Evolutionary conservation across 805 yeast species (phyloP), one percentile per base, ranked within the genome.

Genomic region (Wickerhamomyces pijperi): DNA sequence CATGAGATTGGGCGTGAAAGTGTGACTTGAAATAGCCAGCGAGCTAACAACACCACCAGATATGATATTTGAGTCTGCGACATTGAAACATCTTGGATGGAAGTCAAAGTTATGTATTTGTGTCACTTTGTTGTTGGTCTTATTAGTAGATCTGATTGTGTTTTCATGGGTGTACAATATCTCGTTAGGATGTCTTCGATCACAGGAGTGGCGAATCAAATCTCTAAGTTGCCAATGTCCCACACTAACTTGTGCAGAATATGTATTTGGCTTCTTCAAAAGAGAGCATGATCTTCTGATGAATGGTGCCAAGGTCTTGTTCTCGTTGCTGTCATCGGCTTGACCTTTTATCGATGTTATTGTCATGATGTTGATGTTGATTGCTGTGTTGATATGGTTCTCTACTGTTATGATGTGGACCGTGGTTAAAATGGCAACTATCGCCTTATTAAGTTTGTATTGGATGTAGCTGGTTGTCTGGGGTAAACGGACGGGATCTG

Each of bases 221-320:
- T 86, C 90, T 29, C 94, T 66, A 25, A 86, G 64, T 56, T 85
- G 95, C 94, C 94, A 86, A 61, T 85, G 80, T 19, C 56, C 50
- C 21, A 32, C 8, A 15, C 28, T 18, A 32, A 18, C 21, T 20
- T 19, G 39, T 23, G 33, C 33, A 5, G 33, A 6, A 15, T 31
- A 19, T 9, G 9, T 15, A 15, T 18, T 16, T 31, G 33, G 33
- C 15, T 31, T 31, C 14, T 31, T 31, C 17, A 31, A 17, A 8
- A 31, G 19, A 15, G 19, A 15, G 14, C 33, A 16, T 31, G 33
- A 31, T 31, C 33, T 31, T 31, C 33, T 31, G 14, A 16, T 31
- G 19, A 31, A 31, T 5, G 33, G 17, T 5, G 33, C 29, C 29
- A 8, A 14, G n/a, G 29, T 25, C 29, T 25, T 25, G 13, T 25